Conservation (phyloP, 768 basidiomycete species). For the Termitomyces sp. region DNA sequence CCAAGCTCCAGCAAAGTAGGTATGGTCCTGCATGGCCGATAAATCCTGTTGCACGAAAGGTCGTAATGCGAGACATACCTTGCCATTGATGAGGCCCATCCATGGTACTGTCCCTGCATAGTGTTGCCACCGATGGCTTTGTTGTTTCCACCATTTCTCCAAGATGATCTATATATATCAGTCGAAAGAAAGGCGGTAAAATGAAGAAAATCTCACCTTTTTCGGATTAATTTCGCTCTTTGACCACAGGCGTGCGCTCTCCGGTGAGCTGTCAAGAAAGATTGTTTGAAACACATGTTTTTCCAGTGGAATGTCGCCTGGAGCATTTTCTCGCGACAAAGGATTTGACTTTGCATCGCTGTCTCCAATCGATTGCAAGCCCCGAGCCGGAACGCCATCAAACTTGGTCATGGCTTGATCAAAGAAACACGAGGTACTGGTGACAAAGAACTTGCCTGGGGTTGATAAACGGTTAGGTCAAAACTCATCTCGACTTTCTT, state of each 20-base stretch:
- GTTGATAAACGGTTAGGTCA: slow-evolving; percentile 43
- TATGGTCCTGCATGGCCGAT: slow-evolving; percentile 18
- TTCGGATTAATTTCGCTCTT: slow-evolving; percentile 32
- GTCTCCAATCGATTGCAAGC: neutral
- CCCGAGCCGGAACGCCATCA: slow-evolving; percentile 17
- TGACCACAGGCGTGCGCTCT: slow-evolving; percentile 35
- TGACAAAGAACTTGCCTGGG: slow-evolving; percentile 26
- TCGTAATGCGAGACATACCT: slow-evolving; percentile 7
- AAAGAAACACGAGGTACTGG: neutral
- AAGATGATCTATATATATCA: slow-evolving; percentile 21
- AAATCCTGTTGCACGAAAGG: neutral
- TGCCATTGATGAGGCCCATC: slow-evolving; percentile 33
- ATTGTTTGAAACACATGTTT: slow-evolving; percentile 47
- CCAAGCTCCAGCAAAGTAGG: slow-evolving; percentile 32
- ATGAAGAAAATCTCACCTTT: slow-evolving; percentile 13
- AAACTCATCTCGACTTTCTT: slow-evolving; percentile 49
- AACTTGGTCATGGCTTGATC: slow-evolving; percentile 12
- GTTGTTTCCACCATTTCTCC: slow-evolving; percentile 51
- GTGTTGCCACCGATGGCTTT: slow-evolving; percentile 45
- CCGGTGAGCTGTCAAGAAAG: slow-evolving; percentile 36
- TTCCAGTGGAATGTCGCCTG: slow-evolving; percentile 25
- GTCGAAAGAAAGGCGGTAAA: neutral
- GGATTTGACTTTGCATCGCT: neutral
- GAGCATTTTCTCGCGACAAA: slow-evolving; percentile 1
- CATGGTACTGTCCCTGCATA: slow-evolving; percentile 31